Percentiles rank a stretch among this genome's conserved stretches.
phyloP scores from a whole-genome alignment of 306 rosid species.

The Aeschynomene evenia region DNA sequence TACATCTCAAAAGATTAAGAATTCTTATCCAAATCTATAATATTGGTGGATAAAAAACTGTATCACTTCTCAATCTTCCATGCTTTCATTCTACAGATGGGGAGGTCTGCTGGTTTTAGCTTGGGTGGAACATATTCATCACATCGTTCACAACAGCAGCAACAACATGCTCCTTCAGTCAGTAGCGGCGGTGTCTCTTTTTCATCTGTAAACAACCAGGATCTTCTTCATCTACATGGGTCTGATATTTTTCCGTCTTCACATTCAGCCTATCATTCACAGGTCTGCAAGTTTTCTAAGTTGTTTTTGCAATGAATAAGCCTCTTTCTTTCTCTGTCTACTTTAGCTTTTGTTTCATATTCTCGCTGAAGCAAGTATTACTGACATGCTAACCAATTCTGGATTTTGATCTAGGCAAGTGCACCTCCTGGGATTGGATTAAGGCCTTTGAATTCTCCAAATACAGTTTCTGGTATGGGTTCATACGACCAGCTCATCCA shows the following conservation, averaged over 20 bases:
- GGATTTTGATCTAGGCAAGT: constrained; percentile 57
- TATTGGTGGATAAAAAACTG: constrained; percentile 18
- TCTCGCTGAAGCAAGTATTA: neutral
- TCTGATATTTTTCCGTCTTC: constrained; percentile 88
- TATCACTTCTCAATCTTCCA: constrained; percentile 18
- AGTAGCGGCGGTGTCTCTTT: constrained; percentile 79
- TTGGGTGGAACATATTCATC: constrained; percentile 79
- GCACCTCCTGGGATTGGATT: constrained; percentile 97
- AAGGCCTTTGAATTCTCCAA: constrained; percentile 81
- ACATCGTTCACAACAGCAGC: constrained; percentile 87
- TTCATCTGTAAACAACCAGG: constrained; percentile 86
- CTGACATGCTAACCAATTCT: constrained; percentile 15
- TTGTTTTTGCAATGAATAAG: neutral
- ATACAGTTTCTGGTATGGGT: constrained; percentile 82
- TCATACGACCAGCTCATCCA: constrained; percentile 86
- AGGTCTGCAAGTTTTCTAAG: constrained; percentile 53
- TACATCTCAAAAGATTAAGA: neutral
- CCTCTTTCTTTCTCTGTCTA: neutral
- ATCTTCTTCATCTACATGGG: constrained; percentile 88
- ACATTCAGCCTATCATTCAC: constrained; percentile 86
- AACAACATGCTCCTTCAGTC: constrained; percentile 82
- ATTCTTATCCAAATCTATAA: neutral
- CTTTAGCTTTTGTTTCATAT: constrained; percentile 1
- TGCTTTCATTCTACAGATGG: constrained; percentile 64
- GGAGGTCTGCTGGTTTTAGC: constrained; percentile 87